Evolutionary conservation across 2,329 filamentous ascomycete species (phyloP).

Genomic region (Trichoderma cornu-damae): DNA sequence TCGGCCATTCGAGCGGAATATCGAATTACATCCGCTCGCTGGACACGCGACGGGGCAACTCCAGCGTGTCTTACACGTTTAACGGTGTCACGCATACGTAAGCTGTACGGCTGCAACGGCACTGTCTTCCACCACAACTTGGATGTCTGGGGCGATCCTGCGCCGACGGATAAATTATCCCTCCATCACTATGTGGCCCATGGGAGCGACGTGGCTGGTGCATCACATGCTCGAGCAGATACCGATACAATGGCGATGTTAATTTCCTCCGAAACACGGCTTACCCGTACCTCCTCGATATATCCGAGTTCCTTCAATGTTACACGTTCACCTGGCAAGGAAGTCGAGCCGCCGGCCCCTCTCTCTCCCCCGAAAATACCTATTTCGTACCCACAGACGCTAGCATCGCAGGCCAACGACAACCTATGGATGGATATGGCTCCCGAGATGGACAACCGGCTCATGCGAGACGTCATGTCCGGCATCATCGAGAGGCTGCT

Average conservation of each 20-base stretch:
- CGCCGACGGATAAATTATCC: slow-evolving; percentile 28
- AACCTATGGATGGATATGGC: slow-evolving; percentile 22
- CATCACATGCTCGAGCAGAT: slow-evolving; percentile 38
- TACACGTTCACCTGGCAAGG: slow-evolving; percentile 30
- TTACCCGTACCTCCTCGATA: slow-evolving; percentile 30
- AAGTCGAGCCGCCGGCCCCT: slow-evolving; percentile 27
- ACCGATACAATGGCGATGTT: slow-evolving; percentile 31
- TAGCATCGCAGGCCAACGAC: slow-evolving; percentile 1
- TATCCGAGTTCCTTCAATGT: slow-evolving; percentile 32
- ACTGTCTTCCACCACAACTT: slow-evolving; percentile 32
- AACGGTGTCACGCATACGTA: slow-evolving; percentile 27
- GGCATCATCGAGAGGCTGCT: slow-evolving; percentile 17
- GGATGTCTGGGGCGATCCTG: slow-evolving; percentile 33
- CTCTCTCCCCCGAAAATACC: slow-evolving; percentile 28
- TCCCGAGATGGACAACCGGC: slow-evolving; percentile 29
- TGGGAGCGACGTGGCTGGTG: slow-evolving; percentile 39
- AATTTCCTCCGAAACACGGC: slow-evolving; percentile 23
- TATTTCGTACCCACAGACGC: slow-evolving; percentile 22
- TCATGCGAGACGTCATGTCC: slow-evolving; percentile 18
- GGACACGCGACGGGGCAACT: slow-evolving; percentile 33
- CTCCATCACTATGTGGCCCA: slow-evolving; percentile 33
- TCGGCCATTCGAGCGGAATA: slow-evolving; percentile 29
- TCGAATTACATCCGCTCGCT: slow-evolving; percentile 35
- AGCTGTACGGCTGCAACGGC: slow-evolving; percentile 33
- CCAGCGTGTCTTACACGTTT: slow-evolving; percentile 34